Evolutionary conservation across 148 eudicot genomes (phyloP).

Genomic region (Salicornia ramosissima): DNA sequence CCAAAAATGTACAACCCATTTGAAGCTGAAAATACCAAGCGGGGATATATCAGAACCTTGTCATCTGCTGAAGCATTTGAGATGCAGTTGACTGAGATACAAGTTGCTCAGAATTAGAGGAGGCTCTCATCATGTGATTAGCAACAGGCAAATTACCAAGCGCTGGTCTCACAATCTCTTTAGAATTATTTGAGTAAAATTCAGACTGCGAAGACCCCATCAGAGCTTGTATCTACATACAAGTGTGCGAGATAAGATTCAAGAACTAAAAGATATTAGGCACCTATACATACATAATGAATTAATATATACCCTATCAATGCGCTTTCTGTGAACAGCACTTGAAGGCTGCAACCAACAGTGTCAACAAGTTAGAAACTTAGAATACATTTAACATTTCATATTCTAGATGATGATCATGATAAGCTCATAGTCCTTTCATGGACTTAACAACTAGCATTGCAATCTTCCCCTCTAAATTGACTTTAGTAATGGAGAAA

Average conservation of each 20-base stretch:
- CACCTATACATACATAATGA: conserved; percentile 4
- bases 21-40: conserved; percentile 9
- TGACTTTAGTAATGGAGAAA: neutral
- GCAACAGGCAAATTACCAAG: conserved; percentile 37
- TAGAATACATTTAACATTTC: neutral
- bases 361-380: conserved; percentile 17
- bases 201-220: conserved; percentile 67
- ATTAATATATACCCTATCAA: conserved; percentile 49
- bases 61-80: conserved; percentile 65
- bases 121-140: conserved; percentile 60
- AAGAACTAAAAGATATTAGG: neutral
- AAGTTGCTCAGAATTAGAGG: conserved; percentile 76
- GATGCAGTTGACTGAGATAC: conserved; percentile 48
- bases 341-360: conserved; percentile 60
- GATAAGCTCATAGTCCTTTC: neutral
- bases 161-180: conserved; percentile 52
- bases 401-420: neutral
- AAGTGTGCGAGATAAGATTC: neutral
- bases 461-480: neutral
- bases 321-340: conserved; percentile 74
- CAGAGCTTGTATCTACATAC: conserved; percentile 51
- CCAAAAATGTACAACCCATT: conserved; percentile 33
- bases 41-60: conserved; percentile 48
- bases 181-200: conserved; percentile 37
- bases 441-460: neutral